phyloP scores from a whole-genome alignment of 2,329 filamentous ascomycete genomes.

The Neoascochyta sp. region DNA sequence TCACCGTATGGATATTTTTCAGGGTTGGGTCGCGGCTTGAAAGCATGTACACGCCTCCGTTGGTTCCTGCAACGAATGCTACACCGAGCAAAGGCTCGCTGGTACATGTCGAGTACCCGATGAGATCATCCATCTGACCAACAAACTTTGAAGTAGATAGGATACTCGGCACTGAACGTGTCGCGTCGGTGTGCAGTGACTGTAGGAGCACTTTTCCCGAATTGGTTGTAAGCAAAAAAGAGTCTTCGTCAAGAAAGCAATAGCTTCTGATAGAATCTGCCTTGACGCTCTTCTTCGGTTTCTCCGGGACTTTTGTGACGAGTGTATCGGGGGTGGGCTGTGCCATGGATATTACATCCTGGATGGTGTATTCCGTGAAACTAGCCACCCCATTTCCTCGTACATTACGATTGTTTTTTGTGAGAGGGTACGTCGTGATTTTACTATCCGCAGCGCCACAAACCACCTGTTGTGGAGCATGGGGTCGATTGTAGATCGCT shows the following conservation, averaged over 20 bases:
- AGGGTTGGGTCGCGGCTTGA: constrained; percentile 12
- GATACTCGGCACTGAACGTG: not conserved
- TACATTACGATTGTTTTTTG: too few species aligned
- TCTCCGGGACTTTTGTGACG: constrained; percentile 4
- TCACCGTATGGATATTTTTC: constrained; percentile 22
- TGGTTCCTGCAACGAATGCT: constrained; percentile 47
- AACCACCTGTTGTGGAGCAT: constrained; percentile 13
- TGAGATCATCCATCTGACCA: constrained; percentile 37
- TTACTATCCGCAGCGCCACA: constrained; percentile 77
- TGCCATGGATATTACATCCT: constrained; percentile 19
- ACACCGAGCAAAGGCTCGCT: constrained; percentile 36
- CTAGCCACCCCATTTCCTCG: too few species aligned
- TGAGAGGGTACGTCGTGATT: constrained; percentile 37
- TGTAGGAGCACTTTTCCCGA: constrained; percentile 54
- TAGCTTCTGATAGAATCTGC: constrained; percentile 57
- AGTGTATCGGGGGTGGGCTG: not conserved
- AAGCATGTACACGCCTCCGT: constrained; percentile 45
- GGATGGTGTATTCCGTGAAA: constrained; percentile 23
- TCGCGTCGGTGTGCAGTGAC: constrained; percentile 6
- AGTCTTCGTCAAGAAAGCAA: constrained; percentile 55
- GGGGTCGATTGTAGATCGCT: constrained; percentile 5
- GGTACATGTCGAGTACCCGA: constrained; percentile 48
- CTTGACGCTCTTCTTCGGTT: constrained; percentile 22
- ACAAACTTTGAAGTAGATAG: constrained; percentile 28
- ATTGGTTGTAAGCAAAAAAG: constrained; percentile 57